A percentile compares a stretch with the other conserved stretches of the same genome.
Conservation (phyloP, 495 filamentous ascomycete genomes). For the Penicillium coprophilum region DNA sequence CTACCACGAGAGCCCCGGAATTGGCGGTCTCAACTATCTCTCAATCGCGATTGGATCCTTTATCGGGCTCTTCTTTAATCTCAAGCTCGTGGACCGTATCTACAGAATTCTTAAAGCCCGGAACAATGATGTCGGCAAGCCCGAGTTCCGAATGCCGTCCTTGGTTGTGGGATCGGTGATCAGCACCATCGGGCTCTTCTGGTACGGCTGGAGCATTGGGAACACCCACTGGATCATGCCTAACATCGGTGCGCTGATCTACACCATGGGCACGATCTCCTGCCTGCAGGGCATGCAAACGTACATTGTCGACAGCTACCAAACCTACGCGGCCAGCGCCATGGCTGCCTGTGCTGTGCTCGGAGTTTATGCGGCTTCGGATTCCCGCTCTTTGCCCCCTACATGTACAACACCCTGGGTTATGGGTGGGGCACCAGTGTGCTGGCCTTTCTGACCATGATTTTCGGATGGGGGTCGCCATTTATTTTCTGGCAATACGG, state of each 20-base stretch:
- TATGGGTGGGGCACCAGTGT: slow-evolving; percentile 49
- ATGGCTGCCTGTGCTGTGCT: slow-evolving; percentile 47
- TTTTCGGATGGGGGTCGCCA: slow-evolving; percentile 18
- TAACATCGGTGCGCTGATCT: slow-evolving; percentile 50
- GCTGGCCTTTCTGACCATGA: slow-evolving; percentile 44
- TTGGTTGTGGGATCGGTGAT: slow-evolving; percentile 17
- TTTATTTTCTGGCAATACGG: slow-evolving; percentile 2
- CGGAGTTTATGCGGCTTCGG: slow-evolving; percentile 41
- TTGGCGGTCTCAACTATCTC: slow-evolving; percentile 41
- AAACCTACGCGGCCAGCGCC: slow-evolving; percentile 49
- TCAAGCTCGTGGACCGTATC: slow-evolving; percentile 36
- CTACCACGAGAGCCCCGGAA: slow-evolving; percentile 48
- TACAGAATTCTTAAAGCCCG: slow-evolving; percentile 12
- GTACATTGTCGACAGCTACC: slow-evolving; percentile 60
- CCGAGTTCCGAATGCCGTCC: slow-evolving; percentile 25
- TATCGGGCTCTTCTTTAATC: slow-evolving; percentile 51
- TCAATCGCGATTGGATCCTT: slow-evolving; percentile 58
- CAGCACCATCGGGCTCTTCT: slow-evolving; percentile 35
- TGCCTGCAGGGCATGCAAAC: slow-evolving; percentile 54
- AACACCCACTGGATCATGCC: slow-evolving; percentile 54
- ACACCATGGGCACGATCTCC: slow-evolving; percentile 53
- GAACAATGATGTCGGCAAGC: slow-evolving; percentile 10
- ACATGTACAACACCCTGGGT: slow-evolving; percentile 39
- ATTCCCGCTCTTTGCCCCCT: slow-evolving; percentile 41
- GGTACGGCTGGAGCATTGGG: slow-evolving; percentile 47